Evolutionary conservation across 2,329 filamentous ascomycete genomes (phyloP).

Genomic region (Nigrospora sphaerica): DNA sequence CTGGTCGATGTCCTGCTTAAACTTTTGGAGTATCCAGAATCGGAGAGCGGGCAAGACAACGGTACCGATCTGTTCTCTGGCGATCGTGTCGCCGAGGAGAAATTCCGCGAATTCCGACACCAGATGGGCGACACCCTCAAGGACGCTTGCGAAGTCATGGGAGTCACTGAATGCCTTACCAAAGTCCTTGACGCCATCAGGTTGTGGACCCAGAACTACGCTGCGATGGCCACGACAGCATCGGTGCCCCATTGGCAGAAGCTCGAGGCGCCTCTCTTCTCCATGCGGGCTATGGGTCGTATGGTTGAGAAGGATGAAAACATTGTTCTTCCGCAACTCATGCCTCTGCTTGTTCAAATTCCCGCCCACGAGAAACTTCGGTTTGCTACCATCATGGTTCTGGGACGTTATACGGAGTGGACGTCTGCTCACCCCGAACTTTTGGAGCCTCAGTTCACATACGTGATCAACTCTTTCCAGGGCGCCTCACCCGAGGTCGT

Average conservation of each 20-base stretch:
- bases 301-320: slow-evolving; percentile 90
- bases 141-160: slow-evolving; percentile 93
- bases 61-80: slow-evolving; percentile 80
- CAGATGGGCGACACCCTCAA: slow-evolving; percentile 97
- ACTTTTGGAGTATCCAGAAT: slow-evolving; percentile 79
- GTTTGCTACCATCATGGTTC: slow-evolving; percentile 96
- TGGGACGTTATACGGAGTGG: slow-evolving; percentile 97
- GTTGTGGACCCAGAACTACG: slow-evolving; percentile 79
- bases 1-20: slow-evolving; percentile 89
- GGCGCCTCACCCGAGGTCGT: slow-evolving; percentile 86
- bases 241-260: slow-evolving; percentile 93
- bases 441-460: slow-evolving; percentile 86
- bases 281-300: slow-evolving; percentile 89
- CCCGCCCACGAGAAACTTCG: slow-evolving; percentile 96
- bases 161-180: slow-evolving; percentile 79
- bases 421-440: slow-evolving; percentile 90
- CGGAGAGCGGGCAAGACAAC: slow-evolving; percentile 59
- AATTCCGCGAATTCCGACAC: slow-evolving; percentile 93
- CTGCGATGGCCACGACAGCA: slow-evolving; percentile 62
- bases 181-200: slow-evolving; percentile 87
- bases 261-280: slow-evolving; percentile 89
- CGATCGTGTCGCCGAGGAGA: slow-evolving; percentile 91
- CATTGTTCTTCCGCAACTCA: slow-evolving; percentile 81
- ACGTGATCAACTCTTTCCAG: slow-evolving; percentile 89
- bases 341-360: slow-evolving; percentile 89